Conservation (phyloP, 176 grass and related monocot species). For the Avena sativa region DNA sequence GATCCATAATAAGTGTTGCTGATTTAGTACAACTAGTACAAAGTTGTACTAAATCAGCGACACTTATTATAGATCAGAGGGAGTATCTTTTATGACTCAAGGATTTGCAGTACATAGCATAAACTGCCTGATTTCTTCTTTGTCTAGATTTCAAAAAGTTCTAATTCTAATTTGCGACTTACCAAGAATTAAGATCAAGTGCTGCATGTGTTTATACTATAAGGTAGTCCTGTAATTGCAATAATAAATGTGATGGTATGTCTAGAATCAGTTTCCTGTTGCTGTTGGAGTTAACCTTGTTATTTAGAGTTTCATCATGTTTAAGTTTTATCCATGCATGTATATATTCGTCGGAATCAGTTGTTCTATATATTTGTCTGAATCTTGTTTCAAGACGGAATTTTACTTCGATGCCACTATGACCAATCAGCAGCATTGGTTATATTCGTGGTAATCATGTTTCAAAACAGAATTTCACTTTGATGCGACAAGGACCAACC, state of each 20-base stretch:
- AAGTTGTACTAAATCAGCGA: too few relatives aligned
- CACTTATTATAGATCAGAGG: too few relatives aligned
- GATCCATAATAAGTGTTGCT: too few relatives aligned
- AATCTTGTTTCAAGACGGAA: neutral
- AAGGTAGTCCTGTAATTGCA: neutral
- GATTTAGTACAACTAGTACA: too few relatives aligned
- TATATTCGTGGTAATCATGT: slow-evolving; percentile 8
- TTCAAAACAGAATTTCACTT: neutral
- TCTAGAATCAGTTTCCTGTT: neutral
- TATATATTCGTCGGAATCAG: too few relatives aligned
- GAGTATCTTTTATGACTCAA: neutral
- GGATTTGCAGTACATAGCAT: neutral
- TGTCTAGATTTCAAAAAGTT: neutral
- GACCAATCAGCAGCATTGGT: neutral
- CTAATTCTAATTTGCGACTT: neutral
- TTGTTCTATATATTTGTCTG: neutral
- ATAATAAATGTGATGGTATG: neutral
- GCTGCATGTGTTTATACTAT: slow-evolving; percentile 7
- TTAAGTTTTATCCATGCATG: too few relatives aligned
- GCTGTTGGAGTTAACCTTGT: too few relatives aligned
- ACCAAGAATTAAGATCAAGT: neutral
- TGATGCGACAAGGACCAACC: slow-evolving; percentile 8
- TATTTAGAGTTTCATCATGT: too few relatives aligned
- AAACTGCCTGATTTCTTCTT: neutral
- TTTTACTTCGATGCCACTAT: slow-evolving; percentile 15